Conservation (phyloP, 345 rosid species). For the Lumnitzera racemosa region DNA sequence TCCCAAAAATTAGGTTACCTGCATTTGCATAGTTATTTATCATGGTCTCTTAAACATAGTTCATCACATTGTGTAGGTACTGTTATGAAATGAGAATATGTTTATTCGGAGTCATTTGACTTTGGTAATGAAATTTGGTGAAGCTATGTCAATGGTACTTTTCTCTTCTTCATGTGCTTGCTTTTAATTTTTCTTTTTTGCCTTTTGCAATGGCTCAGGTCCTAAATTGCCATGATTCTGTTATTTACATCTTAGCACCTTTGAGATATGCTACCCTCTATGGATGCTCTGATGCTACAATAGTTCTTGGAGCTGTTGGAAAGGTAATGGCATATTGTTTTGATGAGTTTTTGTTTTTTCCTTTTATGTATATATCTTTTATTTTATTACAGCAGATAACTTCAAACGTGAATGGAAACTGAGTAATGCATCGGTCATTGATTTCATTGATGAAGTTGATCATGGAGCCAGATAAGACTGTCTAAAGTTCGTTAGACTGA, state of each 20-base stretch:
- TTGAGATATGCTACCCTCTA: conserved; percentile 83
- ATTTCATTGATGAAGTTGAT: too few relatives aligned
- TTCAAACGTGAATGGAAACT: neutral
- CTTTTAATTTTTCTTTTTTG: conserved; percentile 6
- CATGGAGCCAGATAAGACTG: too few relatives aligned
- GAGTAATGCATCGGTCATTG: neutral
- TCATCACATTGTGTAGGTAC: too few relatives aligned
- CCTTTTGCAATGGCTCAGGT: conserved; percentile 45
- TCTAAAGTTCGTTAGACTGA: too few relatives aligned
- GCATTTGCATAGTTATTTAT: too few relatives aligned
- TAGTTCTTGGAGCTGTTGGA: conserved; percentile 98
- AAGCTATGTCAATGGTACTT: neutral
- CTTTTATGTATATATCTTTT: neutral
- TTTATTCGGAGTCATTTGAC: neutral
- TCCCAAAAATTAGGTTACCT: too few relatives aligned
- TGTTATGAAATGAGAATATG: too few relatives aligned
- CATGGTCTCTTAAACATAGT: too few relatives aligned
- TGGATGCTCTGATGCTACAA: conserved; percentile 97
- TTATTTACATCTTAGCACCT: conserved; percentile 87
- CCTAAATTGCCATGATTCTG: conserved; percentile 93
- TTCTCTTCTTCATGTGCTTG: neutral
- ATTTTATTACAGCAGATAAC: too few relatives aligned
- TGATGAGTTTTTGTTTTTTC: too few relatives aligned
- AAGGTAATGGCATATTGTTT: conserved; percentile 42
- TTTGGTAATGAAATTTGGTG: too few relatives aligned